Evolutionary conservation across 495 filamentous ascomycete species (phyloP), one percentile per base, ranked within the genome.

Genomic region (Thermochaetoides thermophila): DNA sequence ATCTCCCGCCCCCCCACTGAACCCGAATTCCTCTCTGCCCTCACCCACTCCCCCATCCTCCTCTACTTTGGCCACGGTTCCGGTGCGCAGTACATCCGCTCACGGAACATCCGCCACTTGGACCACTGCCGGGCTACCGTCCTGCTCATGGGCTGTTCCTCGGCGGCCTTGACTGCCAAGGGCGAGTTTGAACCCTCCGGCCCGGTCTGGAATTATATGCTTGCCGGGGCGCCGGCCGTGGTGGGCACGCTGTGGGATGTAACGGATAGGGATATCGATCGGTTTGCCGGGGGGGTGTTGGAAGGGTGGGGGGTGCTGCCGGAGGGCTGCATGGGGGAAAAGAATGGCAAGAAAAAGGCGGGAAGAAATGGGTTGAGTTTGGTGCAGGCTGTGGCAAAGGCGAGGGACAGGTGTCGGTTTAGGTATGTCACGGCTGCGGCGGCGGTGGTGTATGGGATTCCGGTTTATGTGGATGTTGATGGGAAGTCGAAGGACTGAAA

Each of bases 231-330:
- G 32, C 76, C 81, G 3, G 84, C 86, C 7, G 65, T 95, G 12
- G 73, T 95, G 0, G 87, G 81, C 14, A 93, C 81, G 4, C 63
- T 97, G 22, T 97, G 89, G 89, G 89, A 97, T 55, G 89, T 97
- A 14, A 97, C 91, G 9, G 89, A 97, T 45, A 78, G 79, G 42
- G 89, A 97, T 50, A 89, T 92, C 45, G 89, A 97, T 61, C 76
- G 85, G 22, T 92, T 95, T 50, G 76, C 84, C 0, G 71, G 72
- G 15, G 60, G 68, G 11, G 60, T 78, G 3, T 76, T 93, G 31
- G 77, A 86, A 49, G 68, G 74, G 34, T 97, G 89, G 89, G 89
- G 89, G 10, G 49, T 97, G 2, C 58, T 84, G 17, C 45, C 45
- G 0, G 13, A 29, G 8, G 63, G 60, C 21, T 24, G 49, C 32